Conservation (phyloP, 2,329 filamentous ascomycete species). For the Pseudogymnoascus sp. region DNA sequence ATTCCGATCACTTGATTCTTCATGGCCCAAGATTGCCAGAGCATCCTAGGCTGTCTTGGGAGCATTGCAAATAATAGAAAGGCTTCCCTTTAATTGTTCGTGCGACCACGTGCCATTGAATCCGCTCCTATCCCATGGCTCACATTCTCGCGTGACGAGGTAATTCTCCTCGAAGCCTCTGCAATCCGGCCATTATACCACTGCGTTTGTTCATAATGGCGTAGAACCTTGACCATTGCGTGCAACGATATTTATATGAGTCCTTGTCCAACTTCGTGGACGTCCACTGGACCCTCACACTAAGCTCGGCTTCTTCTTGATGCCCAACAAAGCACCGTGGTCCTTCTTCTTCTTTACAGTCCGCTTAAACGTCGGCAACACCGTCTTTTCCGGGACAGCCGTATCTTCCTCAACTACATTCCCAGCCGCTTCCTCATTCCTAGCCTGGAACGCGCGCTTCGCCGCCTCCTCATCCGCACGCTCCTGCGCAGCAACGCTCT, state of each 20-base stretch:
- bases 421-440: conserved; percentile 26
- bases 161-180: background rate
- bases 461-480: conserved; percentile 79
- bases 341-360: conserved; percentile 85
- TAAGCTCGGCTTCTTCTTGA: conserved; percentile 72
- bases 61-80: background rate
- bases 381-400: conserved; percentile 17
- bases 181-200: background rate
- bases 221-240: background rate
- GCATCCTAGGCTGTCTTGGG: background rate
- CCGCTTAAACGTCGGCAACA: conserved; percentile 52
- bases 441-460: conserved; percentile 59
- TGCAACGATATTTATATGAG: background rate
- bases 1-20: background rate
- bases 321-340: conserved; percentile 64
- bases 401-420: conserved; percentile 29
- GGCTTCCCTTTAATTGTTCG: background rate
- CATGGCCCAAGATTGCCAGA: background rate
- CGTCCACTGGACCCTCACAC: conserved; percentile 35
- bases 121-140: background rate
- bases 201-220: background rate
- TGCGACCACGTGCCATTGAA: background rate
- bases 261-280: background rate
- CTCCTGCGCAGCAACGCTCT: conserved; percentile 60
- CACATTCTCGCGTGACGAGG: background rate